phyloP scores from a whole-genome alignment of 306 rosid species.

The Cucumis hystrix region DNA sequence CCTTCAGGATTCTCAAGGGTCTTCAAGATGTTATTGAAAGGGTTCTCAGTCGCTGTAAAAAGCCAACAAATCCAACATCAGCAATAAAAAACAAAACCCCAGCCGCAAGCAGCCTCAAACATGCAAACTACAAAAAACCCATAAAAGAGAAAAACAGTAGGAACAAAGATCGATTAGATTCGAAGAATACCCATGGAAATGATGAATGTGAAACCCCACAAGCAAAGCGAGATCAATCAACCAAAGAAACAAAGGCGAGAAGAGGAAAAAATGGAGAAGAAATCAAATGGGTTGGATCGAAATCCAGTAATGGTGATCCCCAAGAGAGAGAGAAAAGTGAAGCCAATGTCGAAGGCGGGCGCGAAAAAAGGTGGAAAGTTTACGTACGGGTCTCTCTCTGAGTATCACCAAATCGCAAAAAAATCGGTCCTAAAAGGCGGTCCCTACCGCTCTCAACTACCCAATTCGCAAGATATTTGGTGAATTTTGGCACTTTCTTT shows the following conservation, averaged over 20 bases:
- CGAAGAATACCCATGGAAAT: not conserved
- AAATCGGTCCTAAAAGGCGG: not conserved
- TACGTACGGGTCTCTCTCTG: not conserved
- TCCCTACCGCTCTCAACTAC: not conserved
- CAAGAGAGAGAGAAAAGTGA: not conserved
- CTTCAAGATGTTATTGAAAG: constrained; percentile 57
- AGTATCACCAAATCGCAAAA: not conserved
- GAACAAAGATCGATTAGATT: not conserved
- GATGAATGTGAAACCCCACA: not conserved
- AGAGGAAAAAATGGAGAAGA: not conserved
- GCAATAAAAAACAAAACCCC: not conserved
- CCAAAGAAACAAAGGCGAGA: not conserved
- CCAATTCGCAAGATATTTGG: not conserved
- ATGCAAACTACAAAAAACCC: not conserved
- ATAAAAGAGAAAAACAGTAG: not conserved
- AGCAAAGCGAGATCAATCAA: not conserved
- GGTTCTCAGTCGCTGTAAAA: constrained; percentile 41
- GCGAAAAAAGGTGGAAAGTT: not conserved
- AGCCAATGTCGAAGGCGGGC: not conserved
- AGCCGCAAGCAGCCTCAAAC: not conserved
- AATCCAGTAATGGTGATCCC: not conserved
- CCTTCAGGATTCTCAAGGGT: constrained; percentile 68
- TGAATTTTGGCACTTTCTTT: not conserved
- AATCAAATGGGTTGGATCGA: not conserved
- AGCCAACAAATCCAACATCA: constrained; percentile 1